Conservation (phyloP, 2,329 filamentous ascomycete species). For the Cordyceps militaris region DNA sequence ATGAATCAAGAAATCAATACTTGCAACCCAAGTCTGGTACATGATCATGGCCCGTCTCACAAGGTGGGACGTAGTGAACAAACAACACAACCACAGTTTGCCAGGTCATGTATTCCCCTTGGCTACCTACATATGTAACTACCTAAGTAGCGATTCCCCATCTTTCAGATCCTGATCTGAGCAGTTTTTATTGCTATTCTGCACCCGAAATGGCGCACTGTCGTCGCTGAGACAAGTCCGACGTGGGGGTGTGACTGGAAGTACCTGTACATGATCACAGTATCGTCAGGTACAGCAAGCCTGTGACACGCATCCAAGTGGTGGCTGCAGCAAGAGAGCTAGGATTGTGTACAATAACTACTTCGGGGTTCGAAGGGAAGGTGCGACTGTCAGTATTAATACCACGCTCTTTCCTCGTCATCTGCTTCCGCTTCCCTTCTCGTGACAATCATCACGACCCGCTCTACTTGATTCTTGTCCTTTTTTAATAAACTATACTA, state of each 20-base stretch:
- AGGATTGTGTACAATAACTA: too few relatives aligned
- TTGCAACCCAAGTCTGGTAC: too few relatives aligned
- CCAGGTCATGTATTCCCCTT: conserved; percentile 11
- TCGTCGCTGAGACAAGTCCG: too few relatives aligned
- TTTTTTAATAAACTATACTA: too few relatives aligned
- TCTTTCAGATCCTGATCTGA: neutral
- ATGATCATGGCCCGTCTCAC: too few relatives aligned
- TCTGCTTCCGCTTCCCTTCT: neutral
- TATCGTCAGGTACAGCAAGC: neutral
- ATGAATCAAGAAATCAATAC: too few relatives aligned
- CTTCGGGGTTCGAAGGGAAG: too few relatives aligned
- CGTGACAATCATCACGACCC: neutral
- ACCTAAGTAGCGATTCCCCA: neutral
- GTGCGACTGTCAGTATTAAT: neutral
- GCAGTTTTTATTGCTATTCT: neutral
- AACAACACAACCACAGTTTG: too few relatives aligned
- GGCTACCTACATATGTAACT: conserved; percentile 1
- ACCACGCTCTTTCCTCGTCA: neutral
- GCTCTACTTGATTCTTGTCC: neutral
- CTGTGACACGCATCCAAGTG: too few relatives aligned
- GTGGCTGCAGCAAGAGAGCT: neutral
- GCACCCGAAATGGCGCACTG: neutral
- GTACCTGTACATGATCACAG: neutral
- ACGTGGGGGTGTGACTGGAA: neutral
- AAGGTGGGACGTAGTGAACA: too few relatives aligned